Evolutionary conservation across 2,329 filamentous ascomycete species (phyloP), one percentile per base, ranked within the genome.

Genomic region (Fusarium marasasianum): DNA sequence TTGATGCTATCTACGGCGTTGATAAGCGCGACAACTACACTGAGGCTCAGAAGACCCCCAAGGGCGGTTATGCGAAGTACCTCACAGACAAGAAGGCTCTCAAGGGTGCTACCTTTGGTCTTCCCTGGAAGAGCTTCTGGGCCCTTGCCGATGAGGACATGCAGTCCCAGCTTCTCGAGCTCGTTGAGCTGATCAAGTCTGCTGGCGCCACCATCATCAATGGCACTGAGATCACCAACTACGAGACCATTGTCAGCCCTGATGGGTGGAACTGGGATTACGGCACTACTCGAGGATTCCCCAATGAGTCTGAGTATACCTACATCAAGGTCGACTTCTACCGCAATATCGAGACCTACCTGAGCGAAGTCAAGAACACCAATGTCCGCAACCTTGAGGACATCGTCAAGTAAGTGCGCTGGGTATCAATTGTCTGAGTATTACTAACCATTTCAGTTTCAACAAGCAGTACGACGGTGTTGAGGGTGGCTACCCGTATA

Each of bases 231-330:
- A 86, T 95, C 5, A 89, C 90, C 29, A 84, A 90, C 78, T 88
- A 90, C 76, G 81, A 91, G 77, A 88, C 83, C 0, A 88, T 93
- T 31, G 87, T 94, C 18, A 71, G 87, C 38, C 91, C 90, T 1
- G 80, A 88, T 55, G 91, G 91, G n/a, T 95, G 92, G 92, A 86
- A 94, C 80, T 95, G 93, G 88, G 91, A 93, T 76, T 92, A 90
- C 71, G 91, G 92, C 20, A 86, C 74, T 11, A 86, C 84, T 3
- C 87, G 91, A 8, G 91, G 91, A 6, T 90, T 84, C 76, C 83
- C 90, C n/a, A 93, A 94, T 69, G 89, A 94, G 81, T 93, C 91
- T 20, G 92, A 94, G 80, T 94, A 91, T 81, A 93, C 90, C 0
- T 89, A 92, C 55, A 86, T 94, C 73, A 94, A 93, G 80, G 89